These are phyloP conservation scores for Orbilia oligospora DNA, from an alignment of 2,329 filamentous ascomycete genomes.

Conservation along the genomic window DNA sequence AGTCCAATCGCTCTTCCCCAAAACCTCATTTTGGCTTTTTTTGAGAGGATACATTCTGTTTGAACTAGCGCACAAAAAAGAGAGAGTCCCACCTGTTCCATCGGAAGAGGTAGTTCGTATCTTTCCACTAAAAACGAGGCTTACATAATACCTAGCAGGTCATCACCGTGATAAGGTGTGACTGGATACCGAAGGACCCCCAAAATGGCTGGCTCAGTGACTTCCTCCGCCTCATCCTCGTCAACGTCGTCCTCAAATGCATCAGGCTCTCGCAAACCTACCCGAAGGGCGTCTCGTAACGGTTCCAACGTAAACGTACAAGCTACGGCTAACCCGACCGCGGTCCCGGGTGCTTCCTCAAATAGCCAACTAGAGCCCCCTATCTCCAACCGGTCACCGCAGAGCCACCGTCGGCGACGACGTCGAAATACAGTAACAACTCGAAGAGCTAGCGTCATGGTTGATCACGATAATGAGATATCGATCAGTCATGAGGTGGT, in stretches of 20 bases:
- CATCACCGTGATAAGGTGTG: slow-evolving; percentile 4
- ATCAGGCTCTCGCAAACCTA: slow-evolving; percentile 13
- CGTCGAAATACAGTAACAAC: slow-evolving; percentile 44
- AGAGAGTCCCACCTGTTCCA: slow-evolving; percentile 1
- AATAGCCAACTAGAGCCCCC: slow-evolving; percentile 16
- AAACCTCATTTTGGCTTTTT: slow-evolving; percentile 4
- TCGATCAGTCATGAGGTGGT: slow-evolving; percentile 37
- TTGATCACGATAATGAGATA: slow-evolving; percentile 52
- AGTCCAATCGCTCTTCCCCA: slow-evolving; percentile 12
- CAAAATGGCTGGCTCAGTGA: slow-evolving; percentile 53
- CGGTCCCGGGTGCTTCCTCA: slow-evolving; percentile 27
- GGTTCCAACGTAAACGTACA: slow-evolving; percentile 18
- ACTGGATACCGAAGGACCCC: slow-evolving; percentile 1
- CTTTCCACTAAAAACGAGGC: slow-evolving; percentile 2
- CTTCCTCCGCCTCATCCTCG: slow-evolving; percentile 31
- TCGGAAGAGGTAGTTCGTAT: neutral
- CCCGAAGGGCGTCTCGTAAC: slow-evolving; percentile 14
- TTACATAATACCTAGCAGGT: slow-evolving; percentile 39
- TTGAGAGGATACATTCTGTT: slow-evolving; percentile 1
- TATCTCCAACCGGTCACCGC: slow-evolving; percentile 38
- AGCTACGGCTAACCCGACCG: slow-evolving; percentile 5
- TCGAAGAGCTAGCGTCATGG: slow-evolving; percentile 55
- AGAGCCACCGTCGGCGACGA: slow-evolving; percentile 35
- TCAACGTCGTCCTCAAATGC: slow-evolving; percentile 38
- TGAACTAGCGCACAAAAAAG: slow-evolving; percentile 7